These are phyloP conservation scores for Mycena belliarum DNA, from an alignment of 768 basidiomycete species.

Conservation along the genomic window DNA sequence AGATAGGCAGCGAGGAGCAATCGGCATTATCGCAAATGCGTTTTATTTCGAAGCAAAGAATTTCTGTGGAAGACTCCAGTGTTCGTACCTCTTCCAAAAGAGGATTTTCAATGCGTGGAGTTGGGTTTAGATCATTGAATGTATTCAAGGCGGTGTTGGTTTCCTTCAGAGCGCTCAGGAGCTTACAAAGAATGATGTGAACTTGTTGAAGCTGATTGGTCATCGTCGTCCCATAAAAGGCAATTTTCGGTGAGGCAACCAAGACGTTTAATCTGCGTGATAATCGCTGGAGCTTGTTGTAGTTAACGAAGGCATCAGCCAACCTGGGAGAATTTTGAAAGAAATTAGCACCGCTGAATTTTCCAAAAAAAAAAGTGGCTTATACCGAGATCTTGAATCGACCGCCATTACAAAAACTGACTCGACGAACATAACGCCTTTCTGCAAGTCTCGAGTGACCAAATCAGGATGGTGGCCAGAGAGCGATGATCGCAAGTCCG, in stretches of 20 bases:
- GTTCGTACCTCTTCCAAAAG: slow-evolving; percentile 31
- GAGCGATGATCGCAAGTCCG: slow-evolving; percentile 61
- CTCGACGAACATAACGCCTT: slow-evolving; percentile 77
- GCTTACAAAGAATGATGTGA: slow-evolving; percentile 32
- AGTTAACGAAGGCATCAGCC: slow-evolving; percentile 25
- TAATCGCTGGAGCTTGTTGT: slow-evolving; percentile 28
- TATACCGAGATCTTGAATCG: slow-evolving; percentile 62
- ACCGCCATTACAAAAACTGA: slow-evolving; percentile 73
- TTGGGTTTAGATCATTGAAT: slow-evolving; percentile 36
- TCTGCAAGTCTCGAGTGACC: slow-evolving; percentile 82
- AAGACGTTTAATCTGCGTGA: slow-evolving; percentile 33
- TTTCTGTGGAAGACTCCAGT: slow-evolving; percentile 26
- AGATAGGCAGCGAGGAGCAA: slow-evolving; percentile 12
- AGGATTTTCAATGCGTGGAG: slow-evolving; percentile 20
- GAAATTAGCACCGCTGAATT: background rate
- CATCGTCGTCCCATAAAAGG: slow-evolving; percentile 25
- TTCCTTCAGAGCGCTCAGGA: slow-evolving; percentile 39
- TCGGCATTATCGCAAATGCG: slow-evolving; percentile 19
- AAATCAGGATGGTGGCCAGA: slow-evolving; percentile 79
- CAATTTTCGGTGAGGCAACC: slow-evolving; percentile 20
- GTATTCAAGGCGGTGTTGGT: slow-evolving; percentile 33
- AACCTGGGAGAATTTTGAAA: slow-evolving; percentile 29
- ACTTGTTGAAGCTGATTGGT: slow-evolving; percentile 23
- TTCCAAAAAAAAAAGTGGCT: slow-evolving; percentile 26
- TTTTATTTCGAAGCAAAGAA: slow-evolving; percentile 26